Evolutionary conservation across 78 protist genomes (phyloP).

Genomic region (Pelomyxa schiedti): DNA sequence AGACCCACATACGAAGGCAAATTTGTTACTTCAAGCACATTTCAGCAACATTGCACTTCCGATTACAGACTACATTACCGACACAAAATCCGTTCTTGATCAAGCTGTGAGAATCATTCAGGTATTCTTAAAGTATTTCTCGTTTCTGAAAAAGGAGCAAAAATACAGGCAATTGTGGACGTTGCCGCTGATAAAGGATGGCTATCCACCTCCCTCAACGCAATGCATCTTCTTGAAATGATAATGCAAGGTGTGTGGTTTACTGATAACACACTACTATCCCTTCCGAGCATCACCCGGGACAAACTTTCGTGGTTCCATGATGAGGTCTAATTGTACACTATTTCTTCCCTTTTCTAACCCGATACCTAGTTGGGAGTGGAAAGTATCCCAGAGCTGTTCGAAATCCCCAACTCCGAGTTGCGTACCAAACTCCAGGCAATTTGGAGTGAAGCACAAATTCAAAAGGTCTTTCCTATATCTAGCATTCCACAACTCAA

Average conservation of each 20-base stretch:
- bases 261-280: background rate
- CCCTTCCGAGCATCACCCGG: conserved; percentile 11
- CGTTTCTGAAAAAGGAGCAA: background rate
- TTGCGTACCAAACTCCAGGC: background rate
- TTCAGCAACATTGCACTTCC: conserved; percentile 67
- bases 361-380: too few relatives aligned
- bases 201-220: conserved; percentile 31
- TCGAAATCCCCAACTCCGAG: background rate
- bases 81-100: conserved; percentile 87
- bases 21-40: conserved; percentile 87
- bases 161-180: conserved; percentile 35
- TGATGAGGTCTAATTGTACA: background rate
- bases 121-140: conserved; percentile 31
- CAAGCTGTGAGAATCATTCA: conserved; percentile 83
- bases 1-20: conserved; percentile 78
- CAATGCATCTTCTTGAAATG: conserved; percentile 61
- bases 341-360: too few relatives aligned
- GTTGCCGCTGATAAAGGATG: conserved; percentile 70
- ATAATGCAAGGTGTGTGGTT: conserved; percentile 64
- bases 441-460: background rate
- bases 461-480: background rate
- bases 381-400: conserved; percentile 9
- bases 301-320: conserved; percentile 4
- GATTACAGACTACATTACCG: conserved; percentile 88
- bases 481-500: too few relatives aligned